A percentile compares a stretch with the other conserved stretches of the same genome.
Evolutionary conservation across 1,284 basidiomycete genomes (phyloP).

Genomic region (Rhodotorula sp.): DNA sequence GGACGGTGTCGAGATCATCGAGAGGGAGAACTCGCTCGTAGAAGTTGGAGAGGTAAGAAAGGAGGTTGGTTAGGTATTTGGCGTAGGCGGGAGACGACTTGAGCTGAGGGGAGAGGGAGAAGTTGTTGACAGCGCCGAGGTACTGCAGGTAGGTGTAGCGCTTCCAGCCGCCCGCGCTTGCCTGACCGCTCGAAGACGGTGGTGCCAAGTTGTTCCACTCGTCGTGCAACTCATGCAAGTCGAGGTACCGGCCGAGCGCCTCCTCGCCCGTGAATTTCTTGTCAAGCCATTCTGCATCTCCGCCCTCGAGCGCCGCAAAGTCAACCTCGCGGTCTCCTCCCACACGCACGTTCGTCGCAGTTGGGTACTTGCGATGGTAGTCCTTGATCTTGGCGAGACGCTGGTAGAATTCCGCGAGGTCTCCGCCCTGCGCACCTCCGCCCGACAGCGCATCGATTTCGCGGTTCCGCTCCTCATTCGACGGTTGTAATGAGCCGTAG

Average conservation of each 20-base stretch:
- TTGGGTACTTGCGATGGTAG: slow-evolving; percentile 92
- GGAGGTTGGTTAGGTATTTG: slow-evolving; percentile 78
- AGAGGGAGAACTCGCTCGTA: slow-evolving; percentile 76
- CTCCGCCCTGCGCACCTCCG: slow-evolving; percentile 56
- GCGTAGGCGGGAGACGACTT: slow-evolving; percentile 37
- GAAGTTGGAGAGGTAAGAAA: slow-evolving; percentile 82
- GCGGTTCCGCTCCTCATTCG: slow-evolving; percentile 47
- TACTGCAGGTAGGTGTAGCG: slow-evolving; percentile 83
- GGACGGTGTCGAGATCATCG: slow-evolving; percentile 70
- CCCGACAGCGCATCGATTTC: slow-evolving; percentile 53
- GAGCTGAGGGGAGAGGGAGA: slow-evolving; percentile 33
- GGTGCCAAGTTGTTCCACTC: slow-evolving; percentile 82
- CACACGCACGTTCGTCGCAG: slow-evolving; percentile 59
- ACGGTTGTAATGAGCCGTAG: slow-evolving; percentile 50
- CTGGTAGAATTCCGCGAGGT: slow-evolving; percentile 89
- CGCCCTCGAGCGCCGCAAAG: slow-evolving; percentile 43
- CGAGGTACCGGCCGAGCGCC: slow-evolving; percentile 87
- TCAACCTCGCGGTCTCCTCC: slow-evolving; percentile 44
- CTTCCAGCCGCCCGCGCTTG: slow-evolving; percentile 42
- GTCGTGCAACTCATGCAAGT: slow-evolving; percentile 83
- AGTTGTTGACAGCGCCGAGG: slow-evolving; percentile 54
- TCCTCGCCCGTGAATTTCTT: slow-evolving; percentile 94
- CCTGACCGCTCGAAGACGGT: slow-evolving; percentile 50
- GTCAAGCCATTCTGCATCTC: slow-evolving; percentile 56
- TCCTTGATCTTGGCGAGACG: slow-evolving; percentile 92